These are phyloP conservation scores for Talaromyces sp. DNA, from an alignment of 2,329 filamentous ascomycete species.

Conservation along the genomic window DNA sequence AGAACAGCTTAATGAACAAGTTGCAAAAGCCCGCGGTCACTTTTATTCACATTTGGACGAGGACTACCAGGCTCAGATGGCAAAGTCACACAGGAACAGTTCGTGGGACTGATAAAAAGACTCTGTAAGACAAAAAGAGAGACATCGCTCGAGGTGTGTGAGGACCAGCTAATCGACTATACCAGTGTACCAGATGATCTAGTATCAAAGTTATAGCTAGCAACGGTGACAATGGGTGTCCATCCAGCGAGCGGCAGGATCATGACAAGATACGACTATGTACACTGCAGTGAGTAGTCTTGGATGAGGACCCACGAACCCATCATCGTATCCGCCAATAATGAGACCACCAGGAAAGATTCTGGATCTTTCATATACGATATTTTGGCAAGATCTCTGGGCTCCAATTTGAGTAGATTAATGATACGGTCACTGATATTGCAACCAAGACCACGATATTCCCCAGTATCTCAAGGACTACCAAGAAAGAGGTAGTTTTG, in stretches of 20 bases:
- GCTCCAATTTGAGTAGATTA: neutral
- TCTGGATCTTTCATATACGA: neutral
- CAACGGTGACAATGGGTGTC: neutral
- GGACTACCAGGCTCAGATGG: too few species aligned
- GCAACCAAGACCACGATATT: neutral
- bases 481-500: neutral
- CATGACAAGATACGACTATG: neutral
- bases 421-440: neutral
- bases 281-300: neutral
- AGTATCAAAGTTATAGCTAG: neutral
- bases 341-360: neutral
- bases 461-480: neutral
- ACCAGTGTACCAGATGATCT: neutral
- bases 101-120: neutral
- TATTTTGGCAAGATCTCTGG: neutral
- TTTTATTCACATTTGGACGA: too few species aligned
- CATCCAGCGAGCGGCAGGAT: neutral
- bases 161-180: neutral
- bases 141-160: neutral
- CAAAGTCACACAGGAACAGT: too few species aligned
- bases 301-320: neutral
- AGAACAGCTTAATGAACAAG: too few species aligned
- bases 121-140: neutral
- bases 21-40: too few species aligned
- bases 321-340: neutral